A percentile compares a stretch with the other conserved stretches of the same genome.
Conservation (phyloP, 1,284 basidiomycete genomes). For the Microbotryum saponariae region DNA sequence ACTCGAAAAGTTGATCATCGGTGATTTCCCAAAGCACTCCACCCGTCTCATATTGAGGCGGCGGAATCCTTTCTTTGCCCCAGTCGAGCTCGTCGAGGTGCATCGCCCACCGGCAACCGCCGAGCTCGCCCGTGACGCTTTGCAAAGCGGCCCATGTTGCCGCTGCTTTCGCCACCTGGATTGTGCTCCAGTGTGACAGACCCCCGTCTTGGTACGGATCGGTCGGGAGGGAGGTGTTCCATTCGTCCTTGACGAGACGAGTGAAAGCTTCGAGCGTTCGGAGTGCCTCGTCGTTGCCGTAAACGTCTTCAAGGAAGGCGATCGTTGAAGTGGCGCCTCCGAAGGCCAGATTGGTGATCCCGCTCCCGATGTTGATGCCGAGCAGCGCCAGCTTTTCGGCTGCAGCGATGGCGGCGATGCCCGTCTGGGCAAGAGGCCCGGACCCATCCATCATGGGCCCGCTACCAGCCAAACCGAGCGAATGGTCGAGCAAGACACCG, state of each 20-base stretch:
- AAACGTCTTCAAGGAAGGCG: conserved; percentile 59
- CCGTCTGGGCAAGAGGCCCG: neutral
- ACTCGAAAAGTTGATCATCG: conserved; percentile 5
- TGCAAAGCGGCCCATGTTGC: conserved; percentile 68
- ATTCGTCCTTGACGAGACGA: conserved; percentile 60
- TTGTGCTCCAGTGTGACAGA: conserved; percentile 45
- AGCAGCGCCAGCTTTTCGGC: conserved; percentile 62
- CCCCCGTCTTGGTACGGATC: conserved; percentile 57
- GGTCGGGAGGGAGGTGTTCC: conserved; percentile 55
- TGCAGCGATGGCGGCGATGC: neutral
- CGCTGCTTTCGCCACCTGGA: conserved; percentile 45
- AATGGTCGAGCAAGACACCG: conserved; percentile 2
- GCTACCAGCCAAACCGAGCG: neutral
- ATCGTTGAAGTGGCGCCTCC: conserved; percentile 63
- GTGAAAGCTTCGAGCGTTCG: conserved; percentile 71
- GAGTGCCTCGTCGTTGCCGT: conserved; percentile 61
- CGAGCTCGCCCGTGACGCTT: conserved; percentile 66
- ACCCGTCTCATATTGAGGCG: neutral
- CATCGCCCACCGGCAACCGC: conserved; percentile 59
- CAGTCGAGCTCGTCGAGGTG: conserved; percentile 59
- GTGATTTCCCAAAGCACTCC: conserved; percentile 9
- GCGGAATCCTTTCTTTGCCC: conserved; percentile 36
- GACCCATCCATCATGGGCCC: neutral
- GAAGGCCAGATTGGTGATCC: conserved; percentile 64
- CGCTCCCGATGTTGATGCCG: conserved; percentile 63